A percentile compares a stretch with the other conserved stretches of the same genome.
These are phyloP conservation scores for Monilinia fructigena DNA, from an alignment of 2,329 filamentous ascomycete genomes.

Conservation along the genomic window DNA sequence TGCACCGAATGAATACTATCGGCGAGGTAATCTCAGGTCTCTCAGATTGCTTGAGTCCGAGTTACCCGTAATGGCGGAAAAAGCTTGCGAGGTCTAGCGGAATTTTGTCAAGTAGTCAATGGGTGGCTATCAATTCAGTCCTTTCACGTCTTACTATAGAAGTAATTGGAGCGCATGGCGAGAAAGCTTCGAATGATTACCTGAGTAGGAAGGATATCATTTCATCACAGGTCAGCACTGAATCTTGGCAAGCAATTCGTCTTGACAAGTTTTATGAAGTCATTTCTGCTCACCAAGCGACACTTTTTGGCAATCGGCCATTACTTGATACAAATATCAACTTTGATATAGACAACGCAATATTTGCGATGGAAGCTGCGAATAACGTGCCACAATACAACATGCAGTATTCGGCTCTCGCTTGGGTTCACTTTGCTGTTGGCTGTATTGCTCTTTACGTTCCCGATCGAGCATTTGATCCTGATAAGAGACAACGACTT, in stretches of 20 bases:
- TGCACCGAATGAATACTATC: conserved; percentile 54
- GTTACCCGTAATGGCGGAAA: conserved; percentile 57
- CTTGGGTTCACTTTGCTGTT: conserved; percentile 75
- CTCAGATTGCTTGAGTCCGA: conserved; percentile 65
- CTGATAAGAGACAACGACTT: conserved; percentile 64
- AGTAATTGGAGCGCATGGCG: conserved; percentile 33
- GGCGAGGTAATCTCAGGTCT: conserved; percentile 55
- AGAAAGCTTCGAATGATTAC: background rate
- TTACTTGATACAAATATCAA: conserved; percentile 32
- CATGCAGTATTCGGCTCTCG: conserved; percentile 50
- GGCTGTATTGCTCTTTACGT: conserved; percentile 77
- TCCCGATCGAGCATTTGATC: conserved; percentile 83
- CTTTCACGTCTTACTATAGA: conserved; percentile 30
- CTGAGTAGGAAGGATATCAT: background rate
- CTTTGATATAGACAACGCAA: conserved; percentile 43
- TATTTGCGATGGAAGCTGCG: conserved; percentile 37
- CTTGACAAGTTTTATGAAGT: conserved; percentile 5
- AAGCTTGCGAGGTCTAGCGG: conserved; percentile 41
- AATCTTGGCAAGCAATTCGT: background rate
- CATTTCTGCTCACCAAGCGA: background rate
- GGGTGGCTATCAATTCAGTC: conserved; percentile 44
- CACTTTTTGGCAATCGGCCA: background rate
- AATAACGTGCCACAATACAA: conserved; percentile 33
- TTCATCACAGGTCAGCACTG: background rate
- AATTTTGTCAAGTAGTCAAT: conserved; percentile 48